Base-by-base conservation (phyloP, 2,329 filamentous ascomycete species). In the Parastagonospora avenae region DNA sequence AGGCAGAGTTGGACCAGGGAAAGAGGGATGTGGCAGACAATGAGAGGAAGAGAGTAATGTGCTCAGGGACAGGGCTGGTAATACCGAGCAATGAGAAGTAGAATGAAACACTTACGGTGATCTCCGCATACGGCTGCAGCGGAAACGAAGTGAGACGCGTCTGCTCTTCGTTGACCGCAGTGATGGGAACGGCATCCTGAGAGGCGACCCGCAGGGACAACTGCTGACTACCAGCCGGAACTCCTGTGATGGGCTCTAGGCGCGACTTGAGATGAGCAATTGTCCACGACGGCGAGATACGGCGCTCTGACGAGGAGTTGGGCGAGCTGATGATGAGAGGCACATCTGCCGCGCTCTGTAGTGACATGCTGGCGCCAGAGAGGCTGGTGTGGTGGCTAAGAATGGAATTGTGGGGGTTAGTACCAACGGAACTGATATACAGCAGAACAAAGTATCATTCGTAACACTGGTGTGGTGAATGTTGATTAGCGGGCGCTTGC, bases 211-310 rank as follows among this genome's bases (percentile, higher is more conserved):
- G 90, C 69, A 97, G 80, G 28, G 80, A 86, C 55, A 99, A 82
- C 55, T 80, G 85, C 74, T 97, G 94, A 53, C 82, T 86, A 28
- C 82, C 83, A 9, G 92, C 90, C 12, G 94, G 93, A 32, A 97
- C 86, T 55, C 94, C 94, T 2, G 93, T 97, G 76, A 97, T 87
- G 55, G 91, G 89, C 76, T 97, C 93, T 44, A 99, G 86, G 74
- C 94, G 95, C 46, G 82, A 77, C 78, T 93, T 96, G 65, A 97
- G 82, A 66, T 91, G 87, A 48, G 83, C 81, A 69, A 99, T 88
- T 55, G 88, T 88, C 94, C 94, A 99, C 62, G 92, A 88, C 11
- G 93, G 93, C 24, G 91, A 93, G 72, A 97, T 86, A 62, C 94
- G 90, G 55, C 93, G 89, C 77, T 99, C 94, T 44, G 91, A 92